Percentiles rank a stretch among this genome's conserved stretches.
These are phyloP conservation scores for Microbotryum intermedium DNA, from an alignment of 1,284 basidiomycete genomes.

Conservation along the genomic window DNA sequence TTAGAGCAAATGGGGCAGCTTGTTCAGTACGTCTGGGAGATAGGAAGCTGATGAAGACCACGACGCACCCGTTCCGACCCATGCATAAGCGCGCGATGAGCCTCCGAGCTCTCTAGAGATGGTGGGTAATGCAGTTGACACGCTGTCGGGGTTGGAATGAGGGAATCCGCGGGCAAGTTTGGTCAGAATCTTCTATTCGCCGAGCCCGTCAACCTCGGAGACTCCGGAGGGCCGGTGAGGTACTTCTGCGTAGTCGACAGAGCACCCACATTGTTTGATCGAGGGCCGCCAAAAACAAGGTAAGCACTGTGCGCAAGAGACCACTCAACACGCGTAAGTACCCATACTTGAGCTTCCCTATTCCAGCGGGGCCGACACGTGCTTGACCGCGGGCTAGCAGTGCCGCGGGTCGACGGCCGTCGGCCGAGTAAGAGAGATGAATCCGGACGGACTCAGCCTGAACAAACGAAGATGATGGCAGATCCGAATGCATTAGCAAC, in stretches of 20 bases:
- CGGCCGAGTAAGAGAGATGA: background rate
- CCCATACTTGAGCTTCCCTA: background rate
- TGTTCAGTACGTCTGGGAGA: background rate
- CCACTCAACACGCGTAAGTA: slow-evolving; percentile 40
- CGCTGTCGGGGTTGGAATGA: background rate
- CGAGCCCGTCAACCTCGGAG: too few species aligned
- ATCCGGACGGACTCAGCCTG: background rate
- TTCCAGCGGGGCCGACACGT: background rate
- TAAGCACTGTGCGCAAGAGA: slow-evolving; percentile 27
- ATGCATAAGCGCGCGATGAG: slow-evolving; percentile 1
- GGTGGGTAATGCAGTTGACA: slow-evolving; percentile 27
- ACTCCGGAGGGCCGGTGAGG: too few species aligned
- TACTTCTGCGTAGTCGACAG: background rate
- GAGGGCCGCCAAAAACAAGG: slow-evolving; percentile 49
- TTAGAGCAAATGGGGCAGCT: too few species aligned
- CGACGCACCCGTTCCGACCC: slow-evolving; percentile 2
- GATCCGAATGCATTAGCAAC: background rate
- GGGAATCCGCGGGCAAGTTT: background rate
- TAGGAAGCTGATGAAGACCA: background rate
- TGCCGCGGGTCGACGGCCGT: background rate
- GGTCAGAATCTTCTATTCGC: background rate
- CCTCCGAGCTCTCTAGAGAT: slow-evolving; percentile 29
- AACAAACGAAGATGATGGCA: background rate
- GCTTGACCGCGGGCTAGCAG: background rate
- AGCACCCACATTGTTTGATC: slow-evolving; percentile 40